Conservation (phyloP, 176 grass and related monocot species). For the Dactylis glomerata region DNA sequence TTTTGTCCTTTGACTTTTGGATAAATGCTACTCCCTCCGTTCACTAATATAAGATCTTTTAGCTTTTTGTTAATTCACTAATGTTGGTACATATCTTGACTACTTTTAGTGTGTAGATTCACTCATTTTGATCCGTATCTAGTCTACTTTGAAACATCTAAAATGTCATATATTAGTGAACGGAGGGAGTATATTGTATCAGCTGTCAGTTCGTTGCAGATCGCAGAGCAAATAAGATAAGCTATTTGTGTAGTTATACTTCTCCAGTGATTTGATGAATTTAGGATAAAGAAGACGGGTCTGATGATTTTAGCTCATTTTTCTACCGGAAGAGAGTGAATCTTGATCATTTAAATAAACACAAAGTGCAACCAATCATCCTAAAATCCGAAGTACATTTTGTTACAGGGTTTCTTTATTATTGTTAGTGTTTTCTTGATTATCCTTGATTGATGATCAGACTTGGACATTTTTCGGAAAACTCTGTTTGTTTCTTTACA, state of each 20-base stretch:
- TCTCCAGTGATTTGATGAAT: slow-evolving; percentile 13
- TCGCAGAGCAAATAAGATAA: not conserved
- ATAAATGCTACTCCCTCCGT: no score
- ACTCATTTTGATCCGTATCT: no score
- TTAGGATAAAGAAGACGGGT: not conserved
- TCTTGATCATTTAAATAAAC: not conserved
- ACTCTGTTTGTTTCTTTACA: slow-evolving; percentile 13
- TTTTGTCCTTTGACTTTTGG: slow-evolving; percentile 6
- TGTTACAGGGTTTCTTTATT: not conserved
- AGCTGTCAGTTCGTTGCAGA: not conserved
- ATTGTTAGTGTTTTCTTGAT: not conserved
- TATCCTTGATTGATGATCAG: not conserved
- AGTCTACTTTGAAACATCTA: no score
- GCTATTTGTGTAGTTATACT: slow-evolving; percentile 4
- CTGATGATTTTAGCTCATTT: not conserved
- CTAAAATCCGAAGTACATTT: not conserved
- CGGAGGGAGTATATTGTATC: slow-evolving; percentile 24
- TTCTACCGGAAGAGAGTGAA: not conserved
- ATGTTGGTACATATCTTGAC: no score
- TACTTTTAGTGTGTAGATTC: no score
- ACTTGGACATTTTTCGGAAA: not conserved
- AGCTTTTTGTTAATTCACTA: no score
- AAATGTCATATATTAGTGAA: no score
- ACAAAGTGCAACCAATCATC: slow-evolving; percentile 10
- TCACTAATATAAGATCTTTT: no score